A percentile compares a stretch with the other conserved stretches of the same genome.
phyloP scores from a whole-genome alignment of 139 green algal species.

The Micractinium conductrix region DNA sequence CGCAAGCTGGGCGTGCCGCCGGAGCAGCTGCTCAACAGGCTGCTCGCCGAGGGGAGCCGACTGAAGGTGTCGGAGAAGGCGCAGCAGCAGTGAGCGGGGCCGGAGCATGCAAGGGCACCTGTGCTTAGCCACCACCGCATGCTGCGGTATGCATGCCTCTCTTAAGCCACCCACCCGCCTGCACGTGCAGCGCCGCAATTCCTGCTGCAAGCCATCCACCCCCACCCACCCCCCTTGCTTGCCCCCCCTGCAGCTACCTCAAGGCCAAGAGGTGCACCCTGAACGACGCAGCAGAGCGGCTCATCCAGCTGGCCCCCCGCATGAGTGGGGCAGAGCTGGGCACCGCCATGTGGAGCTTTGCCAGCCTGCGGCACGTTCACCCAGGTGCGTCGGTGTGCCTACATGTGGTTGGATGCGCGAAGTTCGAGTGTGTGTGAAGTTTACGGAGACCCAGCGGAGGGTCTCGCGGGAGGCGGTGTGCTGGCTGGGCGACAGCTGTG shows the following conservation, averaged over 20 bases:
- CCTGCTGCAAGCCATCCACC: too few species aligned
- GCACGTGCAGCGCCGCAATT: too few species aligned
- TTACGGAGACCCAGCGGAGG: too few species aligned
- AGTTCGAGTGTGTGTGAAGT: neutral
- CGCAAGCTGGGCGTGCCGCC: neutral
- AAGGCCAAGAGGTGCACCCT: neutral
- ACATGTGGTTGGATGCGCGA: neutral
- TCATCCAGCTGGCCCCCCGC: neutral
- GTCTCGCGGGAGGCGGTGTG: too few species aligned
- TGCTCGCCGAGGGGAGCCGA: neutral
- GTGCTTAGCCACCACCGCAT: neutral
- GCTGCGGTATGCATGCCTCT: neutral
- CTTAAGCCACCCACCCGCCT: too few species aligned
- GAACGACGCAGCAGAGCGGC: neutral
- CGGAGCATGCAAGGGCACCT: neutral
- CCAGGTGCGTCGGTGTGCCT: neutral
- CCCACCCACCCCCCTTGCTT: neutral
- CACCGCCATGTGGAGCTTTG: slow-evolving; percentile 8
- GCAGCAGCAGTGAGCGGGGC: slow-evolving; percentile 4
- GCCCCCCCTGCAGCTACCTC: neutral
- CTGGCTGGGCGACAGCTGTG: too few species aligned
- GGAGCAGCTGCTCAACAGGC: neutral
- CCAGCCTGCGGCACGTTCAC: slow-evolving; percentile 20
- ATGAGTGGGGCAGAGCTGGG: neutral
- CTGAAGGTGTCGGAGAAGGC: neutral